These are phyloP conservation scores for Tetrahymena malaccensis DNA, from an alignment of 73 alveolate species.

Conservation along the genomic window DNA sequence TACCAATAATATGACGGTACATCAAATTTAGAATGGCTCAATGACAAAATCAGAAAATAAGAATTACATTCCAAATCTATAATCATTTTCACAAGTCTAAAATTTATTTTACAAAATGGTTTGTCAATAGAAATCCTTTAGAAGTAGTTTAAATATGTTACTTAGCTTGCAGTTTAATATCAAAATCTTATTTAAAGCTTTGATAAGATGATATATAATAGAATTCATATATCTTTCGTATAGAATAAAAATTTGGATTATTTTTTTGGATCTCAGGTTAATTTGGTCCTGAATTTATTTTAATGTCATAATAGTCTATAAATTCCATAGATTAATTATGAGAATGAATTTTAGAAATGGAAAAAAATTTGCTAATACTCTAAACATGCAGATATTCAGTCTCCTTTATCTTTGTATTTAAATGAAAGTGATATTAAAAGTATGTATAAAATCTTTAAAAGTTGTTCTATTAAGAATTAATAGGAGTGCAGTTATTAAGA, in stretches of 20 bases:
- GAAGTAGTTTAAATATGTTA: neutral
- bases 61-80: neutral
- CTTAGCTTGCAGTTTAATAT: neutral
- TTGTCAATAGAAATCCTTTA: neutral
- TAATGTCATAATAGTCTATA: neutral
- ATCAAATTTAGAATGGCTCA: neutral
- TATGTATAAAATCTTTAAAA: too few relatives aligned
- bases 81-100: neutral
- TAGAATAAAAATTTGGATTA: neutral
- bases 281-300: neutral
- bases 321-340: neutral
- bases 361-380: neutral
- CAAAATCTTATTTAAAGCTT: too few relatives aligned
- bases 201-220: neutral
- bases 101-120: too few relatives aligned
- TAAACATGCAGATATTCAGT: too few relatives aligned
- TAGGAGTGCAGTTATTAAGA: too few relatives aligned
- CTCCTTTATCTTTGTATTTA: neutral
- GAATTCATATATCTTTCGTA: neutral
- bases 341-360: neutral
- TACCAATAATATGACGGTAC: neutral
- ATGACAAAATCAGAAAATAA: neutral
- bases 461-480: too few relatives aligned
- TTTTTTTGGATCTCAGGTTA: neutral
- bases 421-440: neutral